phyloP scores from a whole-genome alignment of 768 basidiomycete species.

The Hypholoma fasciculare region DNA sequence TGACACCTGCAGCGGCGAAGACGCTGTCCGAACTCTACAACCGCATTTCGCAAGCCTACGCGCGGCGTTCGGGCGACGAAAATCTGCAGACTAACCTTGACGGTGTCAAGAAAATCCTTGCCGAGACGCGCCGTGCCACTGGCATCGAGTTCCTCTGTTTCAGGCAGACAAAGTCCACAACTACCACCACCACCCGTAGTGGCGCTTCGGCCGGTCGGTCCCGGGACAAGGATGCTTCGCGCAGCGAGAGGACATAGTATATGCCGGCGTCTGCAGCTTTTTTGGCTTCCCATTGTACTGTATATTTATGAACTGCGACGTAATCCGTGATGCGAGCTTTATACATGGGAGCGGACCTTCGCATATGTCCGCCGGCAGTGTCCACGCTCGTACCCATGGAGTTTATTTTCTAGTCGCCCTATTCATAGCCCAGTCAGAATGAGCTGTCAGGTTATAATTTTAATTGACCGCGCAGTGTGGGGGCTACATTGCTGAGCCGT shows the following conservation, averaged over 20 bases:
- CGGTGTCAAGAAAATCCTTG: slow-evolving; percentile 86
- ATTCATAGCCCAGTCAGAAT: neutral
- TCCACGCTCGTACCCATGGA: neutral
- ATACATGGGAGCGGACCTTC: neutral
- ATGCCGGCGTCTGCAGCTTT: neutral
- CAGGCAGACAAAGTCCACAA: slow-evolving; percentile 60
- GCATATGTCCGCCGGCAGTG: neutral
- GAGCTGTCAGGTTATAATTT: neutral
- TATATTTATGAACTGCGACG: neutral
- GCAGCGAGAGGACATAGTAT: slow-evolving; percentile 19
- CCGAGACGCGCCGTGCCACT: slow-evolving; percentile 86
- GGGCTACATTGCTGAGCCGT: neutral
- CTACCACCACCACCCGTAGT: slow-evolving; percentile 28
- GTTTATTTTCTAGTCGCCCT: neutral
- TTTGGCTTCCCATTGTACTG: neutral
- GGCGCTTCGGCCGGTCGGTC: slow-evolving; percentile 18
- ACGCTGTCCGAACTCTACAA: slow-evolving; percentile 91
- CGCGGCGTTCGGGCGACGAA: slow-evolving; percentile 80
- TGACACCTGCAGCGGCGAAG: slow-evolving; percentile 76
- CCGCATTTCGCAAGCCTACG: slow-evolving; percentile 92
- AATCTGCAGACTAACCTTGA: slow-evolving; percentile 88
- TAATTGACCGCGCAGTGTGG: neutral
- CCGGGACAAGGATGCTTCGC: slow-evolving; percentile 27
- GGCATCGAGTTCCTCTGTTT: slow-evolving; percentile 96
- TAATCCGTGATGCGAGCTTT: neutral